These are phyloP conservation scores for Leptodermis oblonga DNA, from an alignment of 257 asterid species.

Conservation along the genomic window DNA sequence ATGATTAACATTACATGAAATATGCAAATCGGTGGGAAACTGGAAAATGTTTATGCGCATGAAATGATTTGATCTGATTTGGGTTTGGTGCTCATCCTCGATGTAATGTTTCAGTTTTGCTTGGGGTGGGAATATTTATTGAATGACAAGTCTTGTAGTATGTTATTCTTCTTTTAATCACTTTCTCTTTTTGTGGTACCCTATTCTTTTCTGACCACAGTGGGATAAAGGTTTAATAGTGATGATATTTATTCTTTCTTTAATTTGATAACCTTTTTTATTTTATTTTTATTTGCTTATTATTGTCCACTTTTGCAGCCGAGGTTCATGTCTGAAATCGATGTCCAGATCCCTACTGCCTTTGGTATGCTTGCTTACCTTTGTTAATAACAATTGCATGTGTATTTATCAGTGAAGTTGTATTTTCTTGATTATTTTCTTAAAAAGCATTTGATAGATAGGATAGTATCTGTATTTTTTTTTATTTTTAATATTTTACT, in stretches of 20 bases:
- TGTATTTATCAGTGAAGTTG: neutral
- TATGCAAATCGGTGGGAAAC: neutral
- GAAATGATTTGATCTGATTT: neutral
- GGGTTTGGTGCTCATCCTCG: neutral
- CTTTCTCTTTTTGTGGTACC: neutral
- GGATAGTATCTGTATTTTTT: neutral
- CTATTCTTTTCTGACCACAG: too few species aligned
- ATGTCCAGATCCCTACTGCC: slow-evolving; percentile 56
- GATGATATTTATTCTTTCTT: neutral
- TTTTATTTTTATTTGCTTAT: neutral
- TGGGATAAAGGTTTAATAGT: too few species aligned
- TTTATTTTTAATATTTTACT: too few species aligned
- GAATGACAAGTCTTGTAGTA: neutral
- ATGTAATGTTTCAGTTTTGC: neutral
- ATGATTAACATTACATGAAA: neutral
- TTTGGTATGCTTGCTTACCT: slow-evolving; percentile 43
- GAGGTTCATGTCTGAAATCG: slow-evolving; percentile 84
- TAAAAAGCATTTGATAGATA: neutral
- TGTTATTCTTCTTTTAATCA: neutral
- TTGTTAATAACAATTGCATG: neutral
- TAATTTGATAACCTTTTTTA: neutral
- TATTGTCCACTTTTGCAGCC: slow-evolving; percentile 32
- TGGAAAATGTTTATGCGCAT: neutral
- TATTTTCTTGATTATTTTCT: neutral
- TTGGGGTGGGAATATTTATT: neutral